Percentiles rank a stretch among this genome's conserved stretches.
phyloP scores from a whole-genome alignment of 1,139 yeast genomes.

The Blastobotrys raffinosifermentans region DNA sequence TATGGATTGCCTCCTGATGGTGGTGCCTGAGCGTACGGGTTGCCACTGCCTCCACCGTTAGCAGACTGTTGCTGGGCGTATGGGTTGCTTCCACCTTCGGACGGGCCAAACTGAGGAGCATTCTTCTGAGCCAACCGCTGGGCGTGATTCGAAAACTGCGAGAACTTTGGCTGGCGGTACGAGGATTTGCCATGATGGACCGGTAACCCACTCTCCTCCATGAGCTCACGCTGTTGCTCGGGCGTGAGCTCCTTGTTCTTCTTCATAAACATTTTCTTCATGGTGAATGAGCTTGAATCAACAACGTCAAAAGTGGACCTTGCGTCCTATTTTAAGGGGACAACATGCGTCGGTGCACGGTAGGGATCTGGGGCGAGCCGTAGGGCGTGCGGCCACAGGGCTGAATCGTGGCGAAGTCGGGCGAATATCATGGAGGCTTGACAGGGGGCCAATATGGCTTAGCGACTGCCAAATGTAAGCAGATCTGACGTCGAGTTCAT shows the following conservation, averaged over 20 bases:
- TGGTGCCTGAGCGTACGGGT: constrained; percentile 15
- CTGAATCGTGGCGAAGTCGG: too few species aligned
- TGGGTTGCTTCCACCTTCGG: constrained; percentile 6
- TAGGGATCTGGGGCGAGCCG: too few species aligned
- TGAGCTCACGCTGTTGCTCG: constrained; percentile 30
- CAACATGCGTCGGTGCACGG: too few species aligned
- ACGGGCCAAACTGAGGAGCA: constrained; percentile 11
- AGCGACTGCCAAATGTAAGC: too few species aligned
- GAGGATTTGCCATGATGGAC: constrained; percentile 16
- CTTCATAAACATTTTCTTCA: constrained; percentile 32
- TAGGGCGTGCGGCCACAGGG: too few species aligned
- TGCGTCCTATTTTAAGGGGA: too few species aligned
- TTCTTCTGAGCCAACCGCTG: constrained; percentile 17
- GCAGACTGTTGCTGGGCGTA: too few species aligned
- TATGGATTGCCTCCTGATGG: constrained; percentile 10
- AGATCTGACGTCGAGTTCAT: too few species aligned
- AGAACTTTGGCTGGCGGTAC: constrained; percentile 31
- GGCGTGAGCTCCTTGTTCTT: constrained; percentile 33
- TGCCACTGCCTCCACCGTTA: constrained; percentile 8
- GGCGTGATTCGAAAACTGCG: constrained; percentile 32
- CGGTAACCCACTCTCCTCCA: constrained; percentile 28
- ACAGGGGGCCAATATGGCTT: too few species aligned
- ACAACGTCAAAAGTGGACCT: too few species aligned
- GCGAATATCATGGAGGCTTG: too few species aligned
- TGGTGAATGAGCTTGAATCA: too few species aligned